Conservation (phyloP, 441 rosid genomes). For the Viola pubescens region DNA sequence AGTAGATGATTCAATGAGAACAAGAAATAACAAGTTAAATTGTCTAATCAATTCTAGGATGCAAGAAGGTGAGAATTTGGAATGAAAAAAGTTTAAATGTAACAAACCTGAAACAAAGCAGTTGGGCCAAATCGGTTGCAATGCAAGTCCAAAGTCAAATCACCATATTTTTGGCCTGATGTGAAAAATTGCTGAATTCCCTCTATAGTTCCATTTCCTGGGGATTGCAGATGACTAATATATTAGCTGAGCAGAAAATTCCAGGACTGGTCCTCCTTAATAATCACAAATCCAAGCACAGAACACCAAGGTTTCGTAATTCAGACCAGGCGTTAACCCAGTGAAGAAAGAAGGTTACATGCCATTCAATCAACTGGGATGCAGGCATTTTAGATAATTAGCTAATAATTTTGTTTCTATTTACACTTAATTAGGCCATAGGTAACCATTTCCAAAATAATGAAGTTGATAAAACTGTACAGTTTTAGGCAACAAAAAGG, state of each 20-base stretch:
- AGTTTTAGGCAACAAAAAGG: no score
- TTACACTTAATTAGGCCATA: no score
- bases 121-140: slow-evolving; percentile 97
- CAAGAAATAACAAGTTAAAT: no score
- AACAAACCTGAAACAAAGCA: slow-evolving; percentile 81
- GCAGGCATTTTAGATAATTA: neutral
- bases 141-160: slow-evolving; percentile 88
- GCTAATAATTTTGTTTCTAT: no score
- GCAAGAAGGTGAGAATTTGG: neutral
- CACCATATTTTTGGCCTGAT: slow-evolving; percentile 75
- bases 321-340: no score
- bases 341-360: no score
- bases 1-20: no score
- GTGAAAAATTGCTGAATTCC: slow-evolving; percentile 66
- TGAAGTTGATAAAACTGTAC: no score
- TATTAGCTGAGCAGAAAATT: slow-evolving; percentile 4
- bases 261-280: neutral
- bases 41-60: slow-evolving; percentile 2
- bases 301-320: neutral
- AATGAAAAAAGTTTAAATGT: slow-evolving; percentile 13
- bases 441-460: no score
- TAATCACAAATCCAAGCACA: neutral
- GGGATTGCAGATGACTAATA: slow-evolving; percentile 19
- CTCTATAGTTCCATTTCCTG: slow-evolving; percentile 98
- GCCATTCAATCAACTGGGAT: neutral